Evolutionary conservation across 257 asterid species (phyloP), one percentile per base, ranked within the genome.

Genomic region (Solanum pennellii): DNA sequence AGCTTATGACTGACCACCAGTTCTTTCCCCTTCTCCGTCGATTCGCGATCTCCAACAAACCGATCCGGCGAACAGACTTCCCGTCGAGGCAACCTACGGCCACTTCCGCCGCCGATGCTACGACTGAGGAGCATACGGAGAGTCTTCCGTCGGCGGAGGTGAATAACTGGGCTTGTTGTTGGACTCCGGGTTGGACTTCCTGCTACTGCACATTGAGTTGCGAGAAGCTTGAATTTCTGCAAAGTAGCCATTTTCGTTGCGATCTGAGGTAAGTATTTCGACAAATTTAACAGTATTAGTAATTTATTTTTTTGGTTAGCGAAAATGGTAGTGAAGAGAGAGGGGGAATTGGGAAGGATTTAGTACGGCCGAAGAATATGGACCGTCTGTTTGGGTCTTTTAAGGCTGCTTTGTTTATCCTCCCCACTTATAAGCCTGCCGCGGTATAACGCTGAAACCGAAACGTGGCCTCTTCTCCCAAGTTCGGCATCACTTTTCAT

Each of bases 171-270:
- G 88, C 98, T 95, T 39, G 97, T 84, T 18, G 96, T 88, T 2
- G 99, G 99, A 89, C 99, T 95, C 25, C 96, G 89, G 20, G 95
- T 92, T 62, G 98, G 99, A 85, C 98, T 97, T 44, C 93, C 94
- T 49, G 98, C 94, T 9, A 93, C 95, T 1, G 98, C 97, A 88
- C 99, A 95, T 79, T 94, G 98, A 7, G 93, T 94, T 3, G 98
- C 98, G 29, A 96, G 79, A 6, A 94, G 90, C 96, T 95, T 95
- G 92, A 97, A 97, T 92, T 94, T 97, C 92, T 97, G 99, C 79
- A 97, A 90, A 86, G 98, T 91, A 47, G 96, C 93, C 98, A 95
- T 96, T 90, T 5, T 12, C 5, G 39, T 37, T 37, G 35, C 74
- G 31, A 41, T 52, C 77, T 42, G 18, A n/a, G 44, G 75, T 18